phyloP scores from a whole-genome alignment of 2,329 filamentous ascomycete species.

The Tolypocladium guangdongense region DNA sequence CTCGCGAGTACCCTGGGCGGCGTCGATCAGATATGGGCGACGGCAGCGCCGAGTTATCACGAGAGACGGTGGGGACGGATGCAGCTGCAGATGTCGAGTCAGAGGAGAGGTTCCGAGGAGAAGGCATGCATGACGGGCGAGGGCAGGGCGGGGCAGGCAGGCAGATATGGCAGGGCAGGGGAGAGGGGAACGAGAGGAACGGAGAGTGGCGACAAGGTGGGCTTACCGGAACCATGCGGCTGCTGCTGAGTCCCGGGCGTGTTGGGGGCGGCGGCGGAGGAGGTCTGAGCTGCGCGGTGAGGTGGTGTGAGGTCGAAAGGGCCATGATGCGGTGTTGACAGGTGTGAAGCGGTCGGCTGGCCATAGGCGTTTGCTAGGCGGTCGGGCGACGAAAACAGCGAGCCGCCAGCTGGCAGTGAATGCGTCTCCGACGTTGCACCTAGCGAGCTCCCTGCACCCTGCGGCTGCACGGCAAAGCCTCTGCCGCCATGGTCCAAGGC shows the following conservation, averaged over 20 bases:
- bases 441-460: constrained; percentile 2
- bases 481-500: neutral
- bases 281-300: constrained; percentile 2
- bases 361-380: constrained; percentile 8
- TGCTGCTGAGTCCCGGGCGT: neutral
- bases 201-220: neutral
- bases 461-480: neutral
- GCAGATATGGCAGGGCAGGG: neutral
- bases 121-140: neutral
- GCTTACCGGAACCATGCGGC: neutral
- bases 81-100: neutral
- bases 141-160: neutral
- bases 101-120: neutral
- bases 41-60: constrained; percentile 1
- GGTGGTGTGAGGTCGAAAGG: constrained; percentile 2
- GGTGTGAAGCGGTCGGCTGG: constrained; percentile 8
- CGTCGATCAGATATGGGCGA: constrained; percentile 12
- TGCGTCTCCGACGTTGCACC: constrained; percentile 10
- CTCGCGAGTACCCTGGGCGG: constrained; percentile 14
- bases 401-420: constrained; percentile 4
- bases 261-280: neutral
- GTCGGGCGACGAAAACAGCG: constrained; percentile 8
- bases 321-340: constrained; percentile 6
- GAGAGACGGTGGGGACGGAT: neutral
- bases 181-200: neutral